Evolutionary conservation across 2,329 filamentous ascomycete genomes (phyloP).

Genomic region (Xylaria sp.): DNA sequence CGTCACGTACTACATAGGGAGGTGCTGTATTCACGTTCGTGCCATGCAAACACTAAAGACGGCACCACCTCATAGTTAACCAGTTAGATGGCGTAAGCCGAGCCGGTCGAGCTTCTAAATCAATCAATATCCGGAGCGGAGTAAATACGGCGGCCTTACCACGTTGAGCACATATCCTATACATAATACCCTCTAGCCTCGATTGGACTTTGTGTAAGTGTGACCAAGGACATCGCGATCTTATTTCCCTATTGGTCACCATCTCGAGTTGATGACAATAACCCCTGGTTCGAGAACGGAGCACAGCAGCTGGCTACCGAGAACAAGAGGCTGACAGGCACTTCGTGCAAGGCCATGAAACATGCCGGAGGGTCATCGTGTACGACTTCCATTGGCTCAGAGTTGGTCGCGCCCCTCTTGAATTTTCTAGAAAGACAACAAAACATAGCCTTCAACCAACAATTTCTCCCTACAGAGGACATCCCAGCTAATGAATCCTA

Average conservation of each 20-base stretch:
- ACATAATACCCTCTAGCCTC: slow-evolving; percentile 15
- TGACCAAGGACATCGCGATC: slow-evolving; percentile 24
- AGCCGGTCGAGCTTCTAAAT: slow-evolving; percentile 13
- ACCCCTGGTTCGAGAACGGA: slow-evolving; percentile 33
- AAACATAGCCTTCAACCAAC: slow-evolving; percentile 14
- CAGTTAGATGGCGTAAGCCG: slow-evolving; percentile 16
- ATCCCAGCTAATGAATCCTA: slow-evolving; percentile 18
- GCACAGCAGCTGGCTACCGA: slow-evolving; percentile 29
- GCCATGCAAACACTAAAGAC: slow-evolving; percentile 32
- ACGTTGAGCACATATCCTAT: slow-evolving; percentile 7
- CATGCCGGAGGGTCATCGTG: slow-evolving; percentile 39
- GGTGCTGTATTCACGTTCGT: slow-evolving; percentile 12
- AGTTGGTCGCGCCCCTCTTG: slow-evolving; percentile 14
- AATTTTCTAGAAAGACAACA: slow-evolving; percentile 30
- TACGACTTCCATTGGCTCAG: slow-evolving; percentile 41
- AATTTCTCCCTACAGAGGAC: not conserved
- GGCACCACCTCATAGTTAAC: not conserved
- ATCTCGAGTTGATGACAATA: slow-evolving; percentile 18
- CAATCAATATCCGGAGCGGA: slow-evolving; percentile 31
- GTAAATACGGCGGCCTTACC: slow-evolving; percentile 17
- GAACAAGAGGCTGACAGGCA: slow-evolving; percentile 31
- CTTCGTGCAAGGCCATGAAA: slow-evolving; percentile 41
- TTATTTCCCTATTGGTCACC: slow-evolving; percentile 31
- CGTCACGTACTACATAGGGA: slow-evolving; percentile 15
- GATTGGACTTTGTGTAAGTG: slow-evolving; percentile 16